Conservation (phyloP, 306 rosid genomes). For the Begonia masoniana region DNA sequence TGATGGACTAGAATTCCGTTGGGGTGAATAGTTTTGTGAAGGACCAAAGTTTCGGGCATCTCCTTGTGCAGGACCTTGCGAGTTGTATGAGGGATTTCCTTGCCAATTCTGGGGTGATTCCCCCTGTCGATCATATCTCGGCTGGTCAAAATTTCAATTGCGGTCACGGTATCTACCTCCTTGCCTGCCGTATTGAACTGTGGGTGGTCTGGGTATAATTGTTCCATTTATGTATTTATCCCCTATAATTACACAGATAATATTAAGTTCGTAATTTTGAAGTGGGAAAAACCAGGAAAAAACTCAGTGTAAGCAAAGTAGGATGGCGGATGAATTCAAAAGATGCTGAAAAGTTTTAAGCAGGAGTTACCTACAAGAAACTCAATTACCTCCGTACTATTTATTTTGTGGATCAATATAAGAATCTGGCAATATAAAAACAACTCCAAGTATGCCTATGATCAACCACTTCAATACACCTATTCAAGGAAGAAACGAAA, state of each 20-base stretch:
- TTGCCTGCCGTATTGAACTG: conserved; percentile 60
- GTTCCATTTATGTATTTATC: conserved; percentile 74
- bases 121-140: conserved; percentile 21
- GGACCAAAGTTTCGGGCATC: conserved; percentile 43
- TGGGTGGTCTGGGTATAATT: conserved; percentile 81
- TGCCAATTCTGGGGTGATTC: conserved; percentile 23
- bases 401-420: conserved; percentile 63
- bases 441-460: conserved; percentile 64
- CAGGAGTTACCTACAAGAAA: neutral
- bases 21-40: conserved; percentile 31
- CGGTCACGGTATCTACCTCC: conserved; percentile 26
- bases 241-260: conserved; percentile 24
- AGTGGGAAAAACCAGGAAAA: no score
- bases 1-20: conserved; percentile 28
- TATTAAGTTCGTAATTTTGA: no score
- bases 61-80: conserved; percentile 29
- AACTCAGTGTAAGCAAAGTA: no score
- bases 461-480: no score
- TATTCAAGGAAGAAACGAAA: no score
- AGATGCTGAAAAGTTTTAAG: no score
- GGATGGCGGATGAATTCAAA: no score
- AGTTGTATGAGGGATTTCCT: conserved; percentile 27
- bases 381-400: conserved; percentile 68
- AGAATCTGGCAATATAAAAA: conserved; percentile 77
- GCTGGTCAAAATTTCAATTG: conserved; percentile 28